Conservation (phyloP, 78 protist genomes). For the Mantamonas sphyraenae region DNA sequence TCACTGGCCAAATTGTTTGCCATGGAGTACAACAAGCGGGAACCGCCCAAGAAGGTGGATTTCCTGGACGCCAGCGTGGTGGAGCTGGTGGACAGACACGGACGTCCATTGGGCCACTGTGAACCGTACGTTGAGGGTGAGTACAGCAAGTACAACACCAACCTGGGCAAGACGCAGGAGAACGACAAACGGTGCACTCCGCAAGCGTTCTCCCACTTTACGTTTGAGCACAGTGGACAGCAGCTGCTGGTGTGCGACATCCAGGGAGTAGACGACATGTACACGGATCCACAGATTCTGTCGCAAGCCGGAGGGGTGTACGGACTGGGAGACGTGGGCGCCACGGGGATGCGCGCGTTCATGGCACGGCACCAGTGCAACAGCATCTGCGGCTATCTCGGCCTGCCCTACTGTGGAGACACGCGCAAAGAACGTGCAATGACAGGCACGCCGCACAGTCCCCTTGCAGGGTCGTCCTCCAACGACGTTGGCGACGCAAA, state of each 20-base stretch:
- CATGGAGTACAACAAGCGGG: background rate
- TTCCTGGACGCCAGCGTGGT: background rate
- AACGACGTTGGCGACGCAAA: too few relatives aligned
- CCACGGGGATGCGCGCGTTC: constrained; percentile 61
- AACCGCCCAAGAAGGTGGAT: constrained; percentile 1
- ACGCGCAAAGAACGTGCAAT: too few relatives aligned
- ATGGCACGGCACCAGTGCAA: constrained; percentile 69
- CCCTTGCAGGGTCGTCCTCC: too few relatives aligned
- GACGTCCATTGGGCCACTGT: constrained; percentile 52
- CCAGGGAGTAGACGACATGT: constrained; percentile 82
- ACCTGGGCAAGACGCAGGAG: constrained; percentile 51
- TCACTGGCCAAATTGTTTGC: constrained; percentile 7
- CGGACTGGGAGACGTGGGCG: constrained; percentile 76
- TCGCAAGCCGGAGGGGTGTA: constrained; percentile 54
- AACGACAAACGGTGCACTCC: constrained; percentile 56
- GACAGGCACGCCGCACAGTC: too few relatives aligned
- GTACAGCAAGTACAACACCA: constrained; percentile 76
- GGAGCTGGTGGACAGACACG: background rate
- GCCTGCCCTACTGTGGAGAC: too few relatives aligned
- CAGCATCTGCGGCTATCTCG: constrained; percentile 55
- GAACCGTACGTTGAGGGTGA: constrained; percentile 60
- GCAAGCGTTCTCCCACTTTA: constrained; percentile 83
- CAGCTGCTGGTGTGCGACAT: constrained; percentile 70
- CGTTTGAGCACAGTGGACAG: constrained; percentile 61
- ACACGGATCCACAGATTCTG: constrained; percentile 87